Evolutionary conservation across 164 flowering plant species (phyloP), one percentile per base, ranked within the genome.

Genomic region (Houttuynia cordata): DNA sequence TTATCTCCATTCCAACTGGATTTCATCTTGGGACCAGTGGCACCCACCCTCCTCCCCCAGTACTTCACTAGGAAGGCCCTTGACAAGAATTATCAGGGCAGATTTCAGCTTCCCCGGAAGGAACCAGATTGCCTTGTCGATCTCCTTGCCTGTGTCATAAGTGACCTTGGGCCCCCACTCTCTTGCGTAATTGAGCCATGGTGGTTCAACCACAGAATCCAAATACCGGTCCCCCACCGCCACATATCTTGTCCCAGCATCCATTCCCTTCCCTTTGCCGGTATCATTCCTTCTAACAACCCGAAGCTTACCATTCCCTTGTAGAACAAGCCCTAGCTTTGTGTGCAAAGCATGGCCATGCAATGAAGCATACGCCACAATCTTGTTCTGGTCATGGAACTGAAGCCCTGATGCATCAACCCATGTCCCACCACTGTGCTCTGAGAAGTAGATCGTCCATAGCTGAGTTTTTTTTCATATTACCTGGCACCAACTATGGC

Each of bases 221-320:
- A 77, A 61, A 62, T 74, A 53, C 17, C 68, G 73, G 0, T 69
- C 80, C 14, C 76, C 71, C 9, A 78, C 70, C 53, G 75, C 21
- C 23, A 30, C 52, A 49, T 7, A 59, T 54, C 61, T 62, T 24
- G 10, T 60, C 7, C 81, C 77, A 14, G 71, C 56, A 53, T 78
- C 79, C 81, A 77, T 59, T 4, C 51, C 17, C 41, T 69, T 66
- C 10, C 86, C 68, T 64, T 74, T 74, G 0, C 66, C 76, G 4
- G 77, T 69, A 18, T 79, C 86, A 30, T 78, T 78, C 55, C 80
- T 65, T 52, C 79, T 74, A 18, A 83, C 83, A 9, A 81, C 63
- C 1, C 61, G 68, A 40, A 61, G 14, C 22, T 55, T 64, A 10
- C 53, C 63, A 10, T 51, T 62, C 57, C 83, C 83, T 50, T 70